phyloP scores from a whole-genome alignment of 2,329 filamentous ascomycete genomes.

The Aspergillus japonicus region DNA sequence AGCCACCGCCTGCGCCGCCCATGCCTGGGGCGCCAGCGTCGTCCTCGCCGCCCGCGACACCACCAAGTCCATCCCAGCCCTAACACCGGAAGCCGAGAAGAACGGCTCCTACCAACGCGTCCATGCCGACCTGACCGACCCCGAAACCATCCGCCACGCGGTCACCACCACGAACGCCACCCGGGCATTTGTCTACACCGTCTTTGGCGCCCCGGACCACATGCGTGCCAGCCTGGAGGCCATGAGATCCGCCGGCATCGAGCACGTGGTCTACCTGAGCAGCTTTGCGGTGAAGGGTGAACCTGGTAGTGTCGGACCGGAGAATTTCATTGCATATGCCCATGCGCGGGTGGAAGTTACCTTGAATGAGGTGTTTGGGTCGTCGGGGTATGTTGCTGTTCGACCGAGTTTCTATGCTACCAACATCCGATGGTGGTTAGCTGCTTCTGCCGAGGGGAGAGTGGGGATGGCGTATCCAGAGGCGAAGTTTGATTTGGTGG shows the following conservation, averaged over 20 bases:
- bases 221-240: conserved; percentile 45
- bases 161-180: conserved; percentile 43
- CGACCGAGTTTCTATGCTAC: conserved; percentile 48
- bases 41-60: conserved; percentile 51
- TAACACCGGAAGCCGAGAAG: conserved; percentile 30
- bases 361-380: conserved; percentile 44
- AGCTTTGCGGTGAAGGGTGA: conserved; percentile 38
- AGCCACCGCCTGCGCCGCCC: conserved; percentile 41
- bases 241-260: conserved; percentile 47
- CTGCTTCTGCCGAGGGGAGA: conserved; percentile 26
- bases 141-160: conserved; percentile 42
- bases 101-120: conserved; percentile 37
- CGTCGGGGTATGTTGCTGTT: conserved; percentile 39
- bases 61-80: conserved; percentile 43
- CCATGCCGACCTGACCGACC: conserved; percentile 47
- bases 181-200: conserved; percentile 51
- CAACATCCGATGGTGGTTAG: conserved; percentile 38
- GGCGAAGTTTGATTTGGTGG: conserved; percentile 41
- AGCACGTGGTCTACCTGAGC: conserved; percentile 50
- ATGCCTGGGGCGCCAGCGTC: conserved; percentile 45
- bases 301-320: conserved; percentile 23
- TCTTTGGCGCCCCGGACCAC: conserved; percentile 32
- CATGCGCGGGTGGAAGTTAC: conserved; percentile 49
- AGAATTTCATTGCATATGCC: conserved; percentile 38
- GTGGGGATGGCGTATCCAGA: conserved; percentile 34